These are phyloP conservation scores for Hirschioporus abietinus DNA, from an alignment of 768 basidiomycete species.

Conservation along the genomic window DNA sequence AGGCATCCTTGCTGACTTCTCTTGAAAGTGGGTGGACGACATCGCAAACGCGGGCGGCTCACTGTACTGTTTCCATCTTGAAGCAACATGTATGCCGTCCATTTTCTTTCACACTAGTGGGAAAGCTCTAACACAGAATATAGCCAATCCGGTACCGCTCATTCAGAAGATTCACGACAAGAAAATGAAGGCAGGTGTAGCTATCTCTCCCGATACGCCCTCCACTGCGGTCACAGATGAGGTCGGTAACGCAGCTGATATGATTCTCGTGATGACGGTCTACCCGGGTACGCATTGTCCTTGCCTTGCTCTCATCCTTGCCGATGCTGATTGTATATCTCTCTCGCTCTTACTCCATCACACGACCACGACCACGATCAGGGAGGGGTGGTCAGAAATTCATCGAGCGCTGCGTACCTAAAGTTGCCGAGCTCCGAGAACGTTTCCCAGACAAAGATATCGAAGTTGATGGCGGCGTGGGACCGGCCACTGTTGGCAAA, in stretches of 20 bases:
- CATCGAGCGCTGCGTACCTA: constrained; percentile 85
- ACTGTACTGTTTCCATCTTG: constrained; percentile 94
- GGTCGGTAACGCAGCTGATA: constrained; percentile 78
- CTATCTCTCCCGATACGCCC: constrained; percentile 94
- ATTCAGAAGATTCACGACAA: constrained; percentile 77
- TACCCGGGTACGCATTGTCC: constrained; percentile 60
- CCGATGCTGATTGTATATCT: background rate
- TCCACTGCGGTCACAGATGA: constrained; percentile 83
- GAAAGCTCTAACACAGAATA: background rate
- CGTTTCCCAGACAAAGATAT: constrained; percentile 95
- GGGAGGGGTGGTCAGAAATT: constrained; percentile 97
- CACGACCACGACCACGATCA: constrained; percentile 21
- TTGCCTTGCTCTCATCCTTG: background rate
- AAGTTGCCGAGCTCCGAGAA: constrained; percentile 83
- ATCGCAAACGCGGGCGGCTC: constrained; percentile 94
- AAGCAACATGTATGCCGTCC: constrained; percentile 70
- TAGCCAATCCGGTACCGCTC: constrained; percentile 69
- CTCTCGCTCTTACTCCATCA: background rate
- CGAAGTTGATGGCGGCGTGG: constrained; percentile 98
- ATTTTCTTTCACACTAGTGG: constrained; percentile 3
- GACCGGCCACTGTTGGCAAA: constrained; percentile 77
- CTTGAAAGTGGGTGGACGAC: constrained; percentile 87
- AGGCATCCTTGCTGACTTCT: background rate
- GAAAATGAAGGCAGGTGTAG: constrained; percentile 91
- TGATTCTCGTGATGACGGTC: constrained; percentile 98